Conservation (phyloP, 495 filamentous ascomycete genomes). For the Aspergillus cavernicola region DNA sequence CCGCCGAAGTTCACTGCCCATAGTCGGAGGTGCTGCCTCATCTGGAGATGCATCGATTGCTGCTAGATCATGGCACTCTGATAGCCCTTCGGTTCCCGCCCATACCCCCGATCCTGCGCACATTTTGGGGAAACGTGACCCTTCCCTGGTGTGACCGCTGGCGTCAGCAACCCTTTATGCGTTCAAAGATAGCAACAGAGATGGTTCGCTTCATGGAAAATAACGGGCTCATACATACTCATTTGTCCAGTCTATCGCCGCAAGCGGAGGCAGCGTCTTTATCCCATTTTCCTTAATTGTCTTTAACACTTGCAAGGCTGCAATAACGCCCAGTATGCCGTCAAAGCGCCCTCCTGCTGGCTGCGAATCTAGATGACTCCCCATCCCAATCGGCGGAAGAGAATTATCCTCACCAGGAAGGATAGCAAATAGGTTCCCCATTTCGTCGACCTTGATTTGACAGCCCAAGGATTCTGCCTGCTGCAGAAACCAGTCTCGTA, state of each 20-base stretch:
- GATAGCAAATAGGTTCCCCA: slow-evolving; percentile 72
- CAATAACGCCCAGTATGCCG: slow-evolving; percentile 66
- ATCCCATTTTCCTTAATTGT: slow-evolving; percentile 61
- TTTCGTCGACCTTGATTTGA: slow-evolving; percentile 52
- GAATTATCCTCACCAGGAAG: slow-evolving; percentile 46
- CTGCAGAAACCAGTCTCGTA: slow-evolving; percentile 66
- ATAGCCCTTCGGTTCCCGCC: slow-evolving; percentile 42
- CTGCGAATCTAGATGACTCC: slow-evolving; percentile 54
- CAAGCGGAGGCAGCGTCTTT: slow-evolving; percentile 61
- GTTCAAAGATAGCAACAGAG: no score
- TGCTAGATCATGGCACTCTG: no score
- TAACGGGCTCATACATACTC: no score
- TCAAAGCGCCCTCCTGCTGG: slow-evolving; percentile 69
- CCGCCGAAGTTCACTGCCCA: slow-evolving; percentile 50
- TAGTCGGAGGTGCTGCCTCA: no score
- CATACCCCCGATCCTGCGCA: slow-evolving; percentile 75
- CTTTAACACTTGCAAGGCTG: slow-evolving; percentile 64
- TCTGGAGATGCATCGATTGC: no score
- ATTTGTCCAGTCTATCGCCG: slow-evolving; percentile 72
- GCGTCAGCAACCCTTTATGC: no score
- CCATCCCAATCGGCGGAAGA: slow-evolving; percentile 41
- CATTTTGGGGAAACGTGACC: slow-evolving; percentile 72
- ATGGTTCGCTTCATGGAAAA: no score
- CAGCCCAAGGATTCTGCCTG: slow-evolving; percentile 60
- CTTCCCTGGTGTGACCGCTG: slow-evolving; percentile 61